Conservation (phyloP, 2,329 filamentous ascomycete genomes). For the Xylaria sp. region DNA sequence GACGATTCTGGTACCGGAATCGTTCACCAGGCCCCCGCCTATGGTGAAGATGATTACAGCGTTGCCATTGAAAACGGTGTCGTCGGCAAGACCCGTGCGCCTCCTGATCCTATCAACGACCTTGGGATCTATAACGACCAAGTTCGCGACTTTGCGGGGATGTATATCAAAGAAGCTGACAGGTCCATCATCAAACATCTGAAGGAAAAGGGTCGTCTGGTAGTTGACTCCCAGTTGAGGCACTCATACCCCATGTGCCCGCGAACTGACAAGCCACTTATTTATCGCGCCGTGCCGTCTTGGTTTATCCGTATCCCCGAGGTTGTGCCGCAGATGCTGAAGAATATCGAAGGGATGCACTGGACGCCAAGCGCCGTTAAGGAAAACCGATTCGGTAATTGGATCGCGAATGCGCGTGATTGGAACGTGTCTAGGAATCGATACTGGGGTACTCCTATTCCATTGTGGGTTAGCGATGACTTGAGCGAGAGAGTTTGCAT, state of each 20-base stretch:
- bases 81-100: slow-evolving; percentile 78
- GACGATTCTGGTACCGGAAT: slow-evolving; percentile 92
- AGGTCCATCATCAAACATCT: slow-evolving; percentile 92
- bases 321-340: slow-evolving; percentile 87
- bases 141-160: slow-evolving; percentile 83
- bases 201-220: slow-evolving; percentile 78
- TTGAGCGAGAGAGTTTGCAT: slow-evolving; percentile 87
- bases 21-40: slow-evolving; percentile 92
- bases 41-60: slow-evolving; percentile 96
- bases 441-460: slow-evolving; percentile 95
- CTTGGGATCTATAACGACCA: slow-evolving; percentile 81
- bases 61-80: slow-evolving; percentile 81
- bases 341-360: slow-evolving; percentile 87
- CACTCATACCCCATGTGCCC: slow-evolving; percentile 96
- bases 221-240: slow-evolving; percentile 87
- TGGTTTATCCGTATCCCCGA: slow-evolving; percentile 94
- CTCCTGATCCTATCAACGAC: slow-evolving; percentile 93
- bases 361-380: slow-evolving; percentile 95
- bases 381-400: slow-evolving; percentile 88
- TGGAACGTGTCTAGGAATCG: slow-evolving; percentile 96
- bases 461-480: slow-evolving; percentile 92
- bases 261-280: slow-evolving; percentile 93
- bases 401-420: slow-evolving; percentile 90
- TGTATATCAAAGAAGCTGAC: slow-evolving; percentile 92
- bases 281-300: slow-evolving; percentile 89